Evolutionary conservation across 75 land plant genomes (phyloP), one percentile per base, ranked within the genome.

Genomic region (Pinus albicaulis): DNA sequence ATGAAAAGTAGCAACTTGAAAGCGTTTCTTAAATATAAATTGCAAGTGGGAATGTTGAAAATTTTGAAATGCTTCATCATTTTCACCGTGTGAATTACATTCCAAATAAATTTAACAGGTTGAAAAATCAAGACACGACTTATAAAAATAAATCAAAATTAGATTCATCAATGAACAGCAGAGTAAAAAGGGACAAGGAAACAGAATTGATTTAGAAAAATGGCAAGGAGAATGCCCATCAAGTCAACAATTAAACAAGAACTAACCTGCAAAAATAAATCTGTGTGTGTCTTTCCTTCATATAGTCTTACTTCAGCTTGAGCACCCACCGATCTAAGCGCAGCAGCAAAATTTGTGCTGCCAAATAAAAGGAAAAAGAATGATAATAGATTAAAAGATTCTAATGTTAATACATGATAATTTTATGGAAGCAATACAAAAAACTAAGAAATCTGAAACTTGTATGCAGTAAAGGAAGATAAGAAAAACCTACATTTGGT

Each of bases 201-300:
- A 17, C 41, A 36, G 22, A 34, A 31, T 36, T 71, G n/a, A 11
- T n/a, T 13, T n/a, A 71, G 20, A 22, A 71, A 13, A 36, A 8
- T 4, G 63, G 63, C 22, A 38, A 70, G 19, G 16, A 36, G n/a
- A 72, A 24, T 24, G 24, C 13, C 17, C 20, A 52, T 2, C 15
- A 72, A 48, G 48, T 52, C 31, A 72, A 7, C 64, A 56, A 26
- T 17, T 7, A 28, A n/a, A 57, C 11, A 16, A 16, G 14, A 28
- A 34, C 63, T 56, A 70, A 90, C 98, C 92, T 96, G 99, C 71
- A 96, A 84, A 79, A 96, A 91, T 70, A 96, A 71, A 82, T 96
- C 99, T 61, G 99, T 96, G 79, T 96, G 99, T 2, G 99, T 93
- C 59, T 92, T 96, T 20, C 85, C 98, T 79, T 86, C 85, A 76